phyloP scores from a whole-genome alignment of 2,329 filamentous ascomycete species.

The Thermoascus crustaceus region DNA sequence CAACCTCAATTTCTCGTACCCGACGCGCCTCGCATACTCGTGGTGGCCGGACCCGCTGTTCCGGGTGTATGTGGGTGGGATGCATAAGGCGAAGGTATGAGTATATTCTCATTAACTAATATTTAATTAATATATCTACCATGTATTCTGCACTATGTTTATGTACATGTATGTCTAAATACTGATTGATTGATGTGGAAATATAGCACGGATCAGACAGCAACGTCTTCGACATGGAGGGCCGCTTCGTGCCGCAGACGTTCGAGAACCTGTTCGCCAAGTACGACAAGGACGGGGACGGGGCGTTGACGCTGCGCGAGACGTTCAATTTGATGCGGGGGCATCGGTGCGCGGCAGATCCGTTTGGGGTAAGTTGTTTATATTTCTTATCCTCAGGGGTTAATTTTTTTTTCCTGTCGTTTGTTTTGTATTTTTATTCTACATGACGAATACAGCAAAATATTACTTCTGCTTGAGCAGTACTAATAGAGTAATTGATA shows the following conservation, averaged over 20 bases:
- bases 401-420: not conserved
- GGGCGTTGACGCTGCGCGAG: constrained; percentile 33
- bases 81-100: constrained; percentile 35
- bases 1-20: constrained; percentile 39
- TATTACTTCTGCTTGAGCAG: too few relatives aligned
- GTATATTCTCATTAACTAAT: not conserved
- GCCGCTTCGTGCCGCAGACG: constrained; percentile 38
- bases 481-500: too few relatives aligned
- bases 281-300: constrained; percentile 32
- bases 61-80: constrained; percentile 29
- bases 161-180: too few relatives aligned
- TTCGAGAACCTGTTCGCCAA: constrained; percentile 44
- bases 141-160: too few relatives aligned
- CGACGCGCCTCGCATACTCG: constrained; percentile 30
- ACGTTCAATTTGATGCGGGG: constrained; percentile 32
- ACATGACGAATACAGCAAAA: not conserved
- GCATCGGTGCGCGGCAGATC: constrained; percentile 36
- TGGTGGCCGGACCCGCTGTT: constrained; percentile 31
- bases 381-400: too few relatives aligned
- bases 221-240: constrained; percentile 38
- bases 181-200: too few relatives aligned
- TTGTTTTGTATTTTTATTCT: not conserved
- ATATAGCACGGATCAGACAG: constrained; percentile 29
- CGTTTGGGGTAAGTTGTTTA: constrained; percentile 30
- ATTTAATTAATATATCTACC: not conserved